These are phyloP conservation scores for Heritiera fomes DNA, from an alignment of 345 rosid species.

Conservation along the genomic window DNA sequence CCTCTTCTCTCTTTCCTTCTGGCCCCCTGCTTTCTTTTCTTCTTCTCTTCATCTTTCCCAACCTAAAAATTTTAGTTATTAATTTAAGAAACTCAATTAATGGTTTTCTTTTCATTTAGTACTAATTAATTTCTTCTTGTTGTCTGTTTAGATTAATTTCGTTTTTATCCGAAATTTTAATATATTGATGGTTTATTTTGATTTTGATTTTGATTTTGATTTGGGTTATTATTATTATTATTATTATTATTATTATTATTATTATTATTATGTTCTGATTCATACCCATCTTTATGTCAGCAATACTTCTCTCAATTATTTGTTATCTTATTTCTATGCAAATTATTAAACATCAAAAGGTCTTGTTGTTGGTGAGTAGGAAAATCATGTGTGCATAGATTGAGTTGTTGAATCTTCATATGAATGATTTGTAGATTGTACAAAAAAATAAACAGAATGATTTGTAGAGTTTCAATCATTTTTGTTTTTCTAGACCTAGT, in stretches of 20 bases:
- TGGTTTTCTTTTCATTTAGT: not conserved
- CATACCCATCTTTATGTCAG: not conserved
- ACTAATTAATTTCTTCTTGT: not conserved
- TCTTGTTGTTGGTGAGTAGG: not conserved
- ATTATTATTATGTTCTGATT: not conserved
- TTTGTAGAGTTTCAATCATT: conserved; percentile 12
- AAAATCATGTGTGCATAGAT: not conserved
- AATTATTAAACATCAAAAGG: not conserved
- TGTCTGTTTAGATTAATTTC: not conserved
- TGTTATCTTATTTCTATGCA: conserved; percentile 15
- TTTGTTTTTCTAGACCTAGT: not conserved
- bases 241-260: not conserved
- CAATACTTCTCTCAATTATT: conserved; percentile 10
- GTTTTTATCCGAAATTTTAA: not conserved
- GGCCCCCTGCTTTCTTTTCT: not conserved
- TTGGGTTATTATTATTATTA: no score
- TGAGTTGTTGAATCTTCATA: conserved; percentile 1
- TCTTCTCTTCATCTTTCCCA: not conserved
- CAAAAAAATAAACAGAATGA: no score
- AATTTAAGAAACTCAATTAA: no score
- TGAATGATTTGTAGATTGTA: not conserved
- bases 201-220: not conserved
- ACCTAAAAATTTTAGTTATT: not conserved
- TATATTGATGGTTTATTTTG: not conserved
- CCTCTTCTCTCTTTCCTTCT: not conserved